Evolutionary conservation across 1,284 basidiomycete genomes (phyloP).

Genomic region (Puccinia novopanici): DNA sequence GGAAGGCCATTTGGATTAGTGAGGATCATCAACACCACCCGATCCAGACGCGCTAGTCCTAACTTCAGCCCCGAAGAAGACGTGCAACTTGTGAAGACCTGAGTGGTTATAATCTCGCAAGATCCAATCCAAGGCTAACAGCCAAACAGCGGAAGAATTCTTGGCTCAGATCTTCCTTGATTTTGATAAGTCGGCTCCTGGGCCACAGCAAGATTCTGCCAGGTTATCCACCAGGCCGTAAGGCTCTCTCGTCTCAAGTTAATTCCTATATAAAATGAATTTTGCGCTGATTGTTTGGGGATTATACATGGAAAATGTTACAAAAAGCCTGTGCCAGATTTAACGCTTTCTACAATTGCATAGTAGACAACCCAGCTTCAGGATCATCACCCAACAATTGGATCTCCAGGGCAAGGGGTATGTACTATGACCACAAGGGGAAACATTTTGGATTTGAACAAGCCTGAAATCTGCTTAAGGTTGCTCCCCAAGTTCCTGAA

Average conservation of each 20-base stretch:
- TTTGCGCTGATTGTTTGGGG: not conserved
- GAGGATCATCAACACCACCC: not conserved
- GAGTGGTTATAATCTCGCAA: not conserved
- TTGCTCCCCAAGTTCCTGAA: not conserved
- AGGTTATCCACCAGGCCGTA: not conserved
- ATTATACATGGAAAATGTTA: not conserved
- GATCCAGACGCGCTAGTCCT: not conserved
- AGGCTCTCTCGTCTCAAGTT: not conserved
- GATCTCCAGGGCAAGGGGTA: not conserved
- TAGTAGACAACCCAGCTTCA: not conserved
- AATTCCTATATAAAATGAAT: not conserved
- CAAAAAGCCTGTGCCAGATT: not conserved
- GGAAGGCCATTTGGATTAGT: not conserved
- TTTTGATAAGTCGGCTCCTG: not conserved
- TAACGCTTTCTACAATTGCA: not conserved
- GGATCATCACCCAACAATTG: slow-evolving; percentile 2
- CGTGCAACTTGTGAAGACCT: slow-evolving; percentile 6
- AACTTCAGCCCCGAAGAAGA: slow-evolving; percentile 11
- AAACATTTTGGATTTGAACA: not conserved
- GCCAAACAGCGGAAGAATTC: slow-evolving; percentile 10
- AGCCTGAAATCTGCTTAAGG: not conserved
- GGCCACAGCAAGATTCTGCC: not conserved
- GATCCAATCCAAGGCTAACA: not conserved
- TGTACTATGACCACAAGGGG: not conserved
- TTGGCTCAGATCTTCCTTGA: too few relatives aligned